Conservation (phyloP, 192 early-diverging fungal genomes). For the Thamnidium elegans region DNA sequence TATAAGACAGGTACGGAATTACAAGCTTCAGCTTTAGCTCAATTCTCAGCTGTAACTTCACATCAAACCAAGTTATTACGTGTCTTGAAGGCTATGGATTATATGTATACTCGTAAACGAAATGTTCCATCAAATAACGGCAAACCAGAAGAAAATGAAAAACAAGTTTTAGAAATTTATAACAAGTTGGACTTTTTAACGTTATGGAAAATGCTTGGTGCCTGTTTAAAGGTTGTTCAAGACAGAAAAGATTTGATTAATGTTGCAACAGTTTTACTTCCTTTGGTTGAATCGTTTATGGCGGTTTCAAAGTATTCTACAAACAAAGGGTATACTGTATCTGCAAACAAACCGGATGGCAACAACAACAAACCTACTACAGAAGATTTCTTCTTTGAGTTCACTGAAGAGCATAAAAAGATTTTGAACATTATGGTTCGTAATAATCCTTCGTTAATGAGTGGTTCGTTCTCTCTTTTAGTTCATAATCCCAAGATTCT, state of each 20-base stretch:
- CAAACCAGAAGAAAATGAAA: conserved; percentile 34
- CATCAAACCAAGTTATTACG: conserved; percentile 89
- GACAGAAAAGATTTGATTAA: conserved; percentile 77
- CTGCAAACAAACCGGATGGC: neutral
- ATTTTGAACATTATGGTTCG: conserved; percentile 96
- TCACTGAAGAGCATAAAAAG: conserved; percentile 93
- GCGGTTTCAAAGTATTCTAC: conserved; percentile 93
- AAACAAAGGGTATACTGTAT: conserved; percentile 18
- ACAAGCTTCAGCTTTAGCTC: conserved; percentile 65
- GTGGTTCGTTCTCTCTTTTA: conserved; percentile 92
- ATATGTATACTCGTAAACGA: conserved; percentile 59
- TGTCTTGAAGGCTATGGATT: conserved; percentile 93
- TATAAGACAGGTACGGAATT: conserved; percentile 59
- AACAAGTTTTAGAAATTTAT: conserved; percentile 47
- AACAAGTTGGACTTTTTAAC: conserved; percentile 49
- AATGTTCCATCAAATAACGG: neutral
- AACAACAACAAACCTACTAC: neutral
- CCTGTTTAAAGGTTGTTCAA: conserved; percentile 66
- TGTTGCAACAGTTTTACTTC: conserved; percentile 87
- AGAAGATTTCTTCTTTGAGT: conserved; percentile 72
- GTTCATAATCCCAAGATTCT: conserved; percentile 95
- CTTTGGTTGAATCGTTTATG: conserved; percentile 96
- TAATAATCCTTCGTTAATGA: conserved; percentile 93
- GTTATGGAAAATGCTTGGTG: conserved; percentile 78
- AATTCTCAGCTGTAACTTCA: conserved; percentile 79